phyloP scores from a whole-genome alignment of 2,329 filamentous ascomycete genomes.

The Cercospora sp. region DNA sequence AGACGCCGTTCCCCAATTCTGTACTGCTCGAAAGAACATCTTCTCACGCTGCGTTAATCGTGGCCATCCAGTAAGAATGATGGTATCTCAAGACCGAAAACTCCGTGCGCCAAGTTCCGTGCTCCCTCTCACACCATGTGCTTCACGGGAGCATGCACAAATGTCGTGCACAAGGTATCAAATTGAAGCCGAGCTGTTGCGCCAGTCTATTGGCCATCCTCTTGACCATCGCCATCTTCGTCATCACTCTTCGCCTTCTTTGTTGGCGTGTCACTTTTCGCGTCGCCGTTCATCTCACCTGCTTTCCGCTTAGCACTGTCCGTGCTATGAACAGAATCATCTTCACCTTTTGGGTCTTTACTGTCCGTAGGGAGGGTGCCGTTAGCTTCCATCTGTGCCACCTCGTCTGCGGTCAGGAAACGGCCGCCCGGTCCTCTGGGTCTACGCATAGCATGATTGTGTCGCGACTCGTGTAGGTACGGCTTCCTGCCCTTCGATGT shows the following conservation, averaged over 20 bases:
- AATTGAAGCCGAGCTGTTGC: not conserved
- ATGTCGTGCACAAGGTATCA: not conserved
- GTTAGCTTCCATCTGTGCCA: slow-evolving; percentile 79
- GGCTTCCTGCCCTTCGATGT: slow-evolving; percentile 96
- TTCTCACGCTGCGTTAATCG: slow-evolving; percentile 1
- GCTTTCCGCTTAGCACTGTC: slow-evolving; percentile 55
- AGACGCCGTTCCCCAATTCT: not conserved
- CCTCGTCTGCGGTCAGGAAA: slow-evolving; percentile 95
- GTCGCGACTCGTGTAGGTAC: slow-evolving; percentile 93
- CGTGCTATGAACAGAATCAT: slow-evolving; percentile 33
- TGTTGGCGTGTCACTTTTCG: slow-evolving; percentile 31
- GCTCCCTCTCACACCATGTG: not conserved
- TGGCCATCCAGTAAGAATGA: slow-evolving; percentile 9
- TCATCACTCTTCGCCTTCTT: slow-evolving; percentile 37
- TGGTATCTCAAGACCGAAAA: slow-evolving; percentile 9
- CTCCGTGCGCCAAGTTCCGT: slow-evolving; percentile 1
- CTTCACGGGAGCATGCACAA: not conserved
- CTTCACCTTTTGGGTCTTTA: slow-evolving; percentile 42
- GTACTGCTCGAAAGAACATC: slow-evolving; percentile 1
- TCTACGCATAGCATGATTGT: slow-evolving; percentile 96
- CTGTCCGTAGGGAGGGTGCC: slow-evolving; percentile 36
- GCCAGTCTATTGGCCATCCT: slow-evolving; percentile 26
- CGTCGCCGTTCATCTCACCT: slow-evolving; percentile 39
- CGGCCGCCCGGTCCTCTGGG: slow-evolving; percentile 91
- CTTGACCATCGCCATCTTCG: slow-evolving; percentile 46